These are phyloP conservation scores for Aspergillus sclerotioniger DNA, from an alignment of 495 filamentous ascomycete species.

Conservation along the genomic window DNA sequence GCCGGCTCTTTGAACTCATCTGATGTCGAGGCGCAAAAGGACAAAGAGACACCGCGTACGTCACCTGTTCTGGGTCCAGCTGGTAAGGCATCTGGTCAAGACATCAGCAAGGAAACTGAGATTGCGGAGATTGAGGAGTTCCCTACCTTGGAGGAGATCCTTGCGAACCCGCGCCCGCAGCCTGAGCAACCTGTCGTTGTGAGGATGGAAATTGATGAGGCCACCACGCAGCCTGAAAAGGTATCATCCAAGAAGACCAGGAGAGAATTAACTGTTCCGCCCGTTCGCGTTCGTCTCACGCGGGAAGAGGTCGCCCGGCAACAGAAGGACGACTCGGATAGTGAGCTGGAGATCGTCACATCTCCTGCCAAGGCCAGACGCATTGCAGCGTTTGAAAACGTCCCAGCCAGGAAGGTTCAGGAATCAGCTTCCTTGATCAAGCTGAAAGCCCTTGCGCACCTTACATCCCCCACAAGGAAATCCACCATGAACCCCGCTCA, in stretches of 20 bases:
- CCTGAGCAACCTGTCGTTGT: slow-evolving; percentile 8
- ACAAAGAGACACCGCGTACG: slow-evolving; percentile 50
- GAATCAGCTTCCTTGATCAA: slow-evolving; percentile 65
- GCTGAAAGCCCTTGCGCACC: slow-evolving; percentile 70
- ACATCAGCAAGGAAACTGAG: slow-evolving; percentile 15
- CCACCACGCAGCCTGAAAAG: slow-evolving; percentile 4
- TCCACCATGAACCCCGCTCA: slow-evolving; percentile 64
- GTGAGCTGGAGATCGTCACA: slow-evolving; percentile 62
- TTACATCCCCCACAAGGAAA: slow-evolving; percentile 61
- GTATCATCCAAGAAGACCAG: slow-evolving; percentile 14
- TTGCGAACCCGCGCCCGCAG: slow-evolving; percentile 11
- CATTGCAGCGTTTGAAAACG: slow-evolving; percentile 64
- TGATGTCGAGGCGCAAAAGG: slow-evolving; percentile 43
- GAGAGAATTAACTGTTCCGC: slow-evolving; percentile 24
- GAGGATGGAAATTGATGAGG: slow-evolving; percentile 6
- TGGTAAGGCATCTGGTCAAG: slow-evolving; percentile 23
- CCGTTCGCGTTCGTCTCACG: slow-evolving; percentile 42
- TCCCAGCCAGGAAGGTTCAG: slow-evolving; percentile 55
- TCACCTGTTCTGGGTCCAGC: slow-evolving; percentile 38
- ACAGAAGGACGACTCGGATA: slow-evolving; percentile 58
- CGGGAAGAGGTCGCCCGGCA: slow-evolving; percentile 38
- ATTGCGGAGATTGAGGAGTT: slow-evolving; percentile 11
- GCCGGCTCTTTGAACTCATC: slow-evolving; percentile 47
- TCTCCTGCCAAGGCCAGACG: slow-evolving; percentile 41
- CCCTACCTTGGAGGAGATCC: slow-evolving; percentile 22